Evolutionary conservation across 208 protist genomes (phyloP).

Genomic region (Leishmania major): DNA sequence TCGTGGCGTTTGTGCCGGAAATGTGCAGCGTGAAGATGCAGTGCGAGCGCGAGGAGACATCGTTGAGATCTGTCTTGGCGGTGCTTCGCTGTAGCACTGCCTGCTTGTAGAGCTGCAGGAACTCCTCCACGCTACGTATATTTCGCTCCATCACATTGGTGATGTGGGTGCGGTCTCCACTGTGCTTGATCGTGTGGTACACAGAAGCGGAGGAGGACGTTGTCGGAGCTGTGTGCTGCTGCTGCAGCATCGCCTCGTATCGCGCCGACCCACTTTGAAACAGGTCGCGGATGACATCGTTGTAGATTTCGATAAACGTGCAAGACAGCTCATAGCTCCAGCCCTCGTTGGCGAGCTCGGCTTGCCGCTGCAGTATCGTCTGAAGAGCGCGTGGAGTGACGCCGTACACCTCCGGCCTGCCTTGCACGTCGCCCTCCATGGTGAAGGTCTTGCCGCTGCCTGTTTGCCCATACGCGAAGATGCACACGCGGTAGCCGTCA

Average conservation of each 20-base stretch:
- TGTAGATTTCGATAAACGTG: constrained; percentile 93
- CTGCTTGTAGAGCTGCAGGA: constrained; percentile 61
- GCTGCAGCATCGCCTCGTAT: constrained; percentile 49
- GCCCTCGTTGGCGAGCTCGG: constrained; percentile 64
- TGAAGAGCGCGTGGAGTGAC: constrained; percentile 85
- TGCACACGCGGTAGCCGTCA: constrained; percentile 91
- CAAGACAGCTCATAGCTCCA: constrained; percentile 81
- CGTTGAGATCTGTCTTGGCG: constrained; percentile 86
- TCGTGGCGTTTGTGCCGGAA: constrained; percentile 55
- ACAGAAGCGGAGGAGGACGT: constrained; percentile 18
- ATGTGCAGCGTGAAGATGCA: constrained; percentile 87
- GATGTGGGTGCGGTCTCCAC: constrained; percentile 58
- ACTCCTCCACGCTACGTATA: constrained; percentile 58
- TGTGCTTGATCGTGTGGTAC: constrained; percentile 80
- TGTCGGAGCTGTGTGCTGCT: constrained; percentile 1
- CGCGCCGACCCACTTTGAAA: constrained; percentile 55
- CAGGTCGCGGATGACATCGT: constrained; percentile 89
- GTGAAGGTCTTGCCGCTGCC: constrained; percentile 93
- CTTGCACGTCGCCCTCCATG: constrained; percentile 76
- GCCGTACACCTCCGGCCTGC: constrained; percentile 45
- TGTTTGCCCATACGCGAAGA: constrained; percentile 94
- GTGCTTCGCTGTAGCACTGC: constrained; percentile 78
- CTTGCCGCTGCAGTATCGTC: constrained; percentile 72
- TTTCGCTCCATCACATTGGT: constrained; percentile 58
- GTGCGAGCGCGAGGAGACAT: constrained; percentile 92